Conservation (phyloP, 2,329 filamentous ascomycete genomes). For the Aspergillus jensenii region DNA sequence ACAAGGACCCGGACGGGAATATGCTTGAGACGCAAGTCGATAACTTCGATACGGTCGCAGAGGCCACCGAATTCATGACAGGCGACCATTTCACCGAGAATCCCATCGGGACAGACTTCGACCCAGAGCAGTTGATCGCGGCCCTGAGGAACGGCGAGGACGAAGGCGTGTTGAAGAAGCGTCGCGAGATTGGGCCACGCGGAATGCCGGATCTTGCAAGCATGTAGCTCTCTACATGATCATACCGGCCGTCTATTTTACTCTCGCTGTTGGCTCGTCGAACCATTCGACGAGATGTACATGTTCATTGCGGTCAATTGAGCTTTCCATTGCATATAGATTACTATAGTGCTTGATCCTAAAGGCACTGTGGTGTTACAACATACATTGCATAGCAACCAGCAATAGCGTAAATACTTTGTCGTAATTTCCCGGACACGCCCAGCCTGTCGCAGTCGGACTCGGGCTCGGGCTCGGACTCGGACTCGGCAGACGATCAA, state of each 20-base stretch:
- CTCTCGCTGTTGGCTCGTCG: too few relatives aligned
- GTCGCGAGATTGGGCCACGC: neutral
- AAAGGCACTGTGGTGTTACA: too few relatives aligned
- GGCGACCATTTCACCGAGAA: slow-evolving; percentile 40
- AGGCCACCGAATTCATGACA: slow-evolving; percentile 43
- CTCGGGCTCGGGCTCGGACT: neutral
- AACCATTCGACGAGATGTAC: too few relatives aligned
- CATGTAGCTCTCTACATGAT: neutral
- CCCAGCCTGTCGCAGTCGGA: neutral
- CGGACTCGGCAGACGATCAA: neutral
- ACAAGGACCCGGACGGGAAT: slow-evolving; percentile 52
- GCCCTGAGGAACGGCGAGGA: neutral
- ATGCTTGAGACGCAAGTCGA: slow-evolving; percentile 50
- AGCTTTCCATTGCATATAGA: too few relatives aligned
- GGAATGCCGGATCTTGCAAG: neutral
- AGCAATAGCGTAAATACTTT: neutral
- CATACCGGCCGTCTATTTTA: neutral
- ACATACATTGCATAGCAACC: neutral
- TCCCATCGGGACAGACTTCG: slow-evolving; percentile 46
- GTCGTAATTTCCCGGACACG: neutral
- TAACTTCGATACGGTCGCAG: slow-evolving; percentile 40
- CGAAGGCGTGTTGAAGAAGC: neutral
- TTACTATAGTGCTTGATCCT: too few relatives aligned
- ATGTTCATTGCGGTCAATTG: too few relatives aligned
- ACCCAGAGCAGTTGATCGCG: slow-evolving; percentile 40